Evolutionary conservation across 1,139 yeast species (phyloP).

Genomic region (Diutina siamensis): DNA sequence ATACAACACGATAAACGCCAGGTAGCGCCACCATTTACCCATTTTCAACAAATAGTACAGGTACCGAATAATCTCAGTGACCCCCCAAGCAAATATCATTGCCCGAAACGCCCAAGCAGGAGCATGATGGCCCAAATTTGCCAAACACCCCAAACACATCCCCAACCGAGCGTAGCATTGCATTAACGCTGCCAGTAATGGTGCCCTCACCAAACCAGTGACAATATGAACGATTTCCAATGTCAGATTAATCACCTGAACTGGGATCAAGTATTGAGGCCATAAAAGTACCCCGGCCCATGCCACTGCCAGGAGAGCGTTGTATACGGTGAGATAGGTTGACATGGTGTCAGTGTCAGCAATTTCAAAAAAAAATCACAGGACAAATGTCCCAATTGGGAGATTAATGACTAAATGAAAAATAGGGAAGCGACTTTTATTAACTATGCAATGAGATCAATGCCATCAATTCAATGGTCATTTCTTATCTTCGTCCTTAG

Average conservation of each 20-base stretch:
- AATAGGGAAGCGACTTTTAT: too few species aligned
- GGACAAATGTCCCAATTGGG: too few species aligned
- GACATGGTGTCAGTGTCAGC: too few species aligned
- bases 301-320: conserved; percentile 50
- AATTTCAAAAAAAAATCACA: neutral
- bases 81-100: conserved; percentile 23
- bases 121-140: conserved; percentile 11
- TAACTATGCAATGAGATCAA: too few species aligned
- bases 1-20: conserved; percentile 22
- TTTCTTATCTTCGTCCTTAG: neutral
- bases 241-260: conserved; percentile 21
- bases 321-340: conserved; percentile 36
- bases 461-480: too few species aligned
- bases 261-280: conserved; percentile 18
- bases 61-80: conserved; percentile 23
- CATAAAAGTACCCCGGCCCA: conserved; percentile 44
- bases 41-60: conserved; percentile 17
- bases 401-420: too few species aligned
- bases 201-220: conserved; percentile 21
- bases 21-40: conserved; percentile 21
- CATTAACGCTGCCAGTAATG: conserved; percentile 18
- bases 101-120: conserved; percentile 22
- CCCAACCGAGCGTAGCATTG: conserved; percentile 24
- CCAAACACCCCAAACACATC: conserved; percentile 23
- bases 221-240: conserved; percentile 19